Evolutionary conservation across 2,329 filamentous ascomycete genomes (phyloP).

Genomic region (Talaromyces sp.): DNA sequence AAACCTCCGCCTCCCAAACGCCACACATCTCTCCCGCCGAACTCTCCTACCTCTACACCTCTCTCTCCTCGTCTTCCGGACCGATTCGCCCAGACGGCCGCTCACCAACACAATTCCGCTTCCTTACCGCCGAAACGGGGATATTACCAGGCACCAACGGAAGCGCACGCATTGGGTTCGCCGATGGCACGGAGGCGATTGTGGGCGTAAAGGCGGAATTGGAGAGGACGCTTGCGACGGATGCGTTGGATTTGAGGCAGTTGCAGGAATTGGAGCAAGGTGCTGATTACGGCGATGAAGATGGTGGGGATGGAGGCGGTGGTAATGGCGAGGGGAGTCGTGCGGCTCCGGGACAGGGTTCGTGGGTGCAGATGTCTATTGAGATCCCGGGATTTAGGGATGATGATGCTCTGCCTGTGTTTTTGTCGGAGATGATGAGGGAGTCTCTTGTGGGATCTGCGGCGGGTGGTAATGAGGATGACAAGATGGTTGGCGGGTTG

Average conservation of each 20-base stretch:
- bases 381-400: conserved; percentile 89
- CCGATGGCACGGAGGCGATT: conserved; percentile 92
- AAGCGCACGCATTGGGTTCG: conserved; percentile 87
- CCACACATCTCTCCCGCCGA: conserved; percentile 86
- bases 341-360: conserved; percentile 48
- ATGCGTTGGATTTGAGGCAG: conserved; percentile 38
- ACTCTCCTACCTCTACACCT: conserved; percentile 89
- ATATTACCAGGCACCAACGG: conserved; percentile 88
- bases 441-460: conserved; percentile 74
- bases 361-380: conserved; percentile 85
- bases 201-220: conserved; percentile 96
- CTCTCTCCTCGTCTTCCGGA: conserved; percentile 67
- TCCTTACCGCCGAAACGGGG: conserved; percentile 82
- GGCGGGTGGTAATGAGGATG: conserved; percentile 64
- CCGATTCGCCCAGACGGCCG: conserved; percentile 89
- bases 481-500: conserved; percentile 67
- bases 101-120: conserved; percentile 79
- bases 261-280: conserved; percentile 35
- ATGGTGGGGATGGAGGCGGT: conserved; percentile 23
- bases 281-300: conserved; percentile 18
- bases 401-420: conserved; percentile 85
- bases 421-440: conserved; percentile 79
- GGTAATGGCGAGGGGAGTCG: conserved; percentile 26
- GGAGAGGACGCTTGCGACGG: conserved; percentile 60
- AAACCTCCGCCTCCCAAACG: conserved; percentile 50